These are phyloP conservation scores for Oryza punctata DNA, from an alignment of 176 grass and related monocot genomes.

Conservation along the genomic window DNA sequence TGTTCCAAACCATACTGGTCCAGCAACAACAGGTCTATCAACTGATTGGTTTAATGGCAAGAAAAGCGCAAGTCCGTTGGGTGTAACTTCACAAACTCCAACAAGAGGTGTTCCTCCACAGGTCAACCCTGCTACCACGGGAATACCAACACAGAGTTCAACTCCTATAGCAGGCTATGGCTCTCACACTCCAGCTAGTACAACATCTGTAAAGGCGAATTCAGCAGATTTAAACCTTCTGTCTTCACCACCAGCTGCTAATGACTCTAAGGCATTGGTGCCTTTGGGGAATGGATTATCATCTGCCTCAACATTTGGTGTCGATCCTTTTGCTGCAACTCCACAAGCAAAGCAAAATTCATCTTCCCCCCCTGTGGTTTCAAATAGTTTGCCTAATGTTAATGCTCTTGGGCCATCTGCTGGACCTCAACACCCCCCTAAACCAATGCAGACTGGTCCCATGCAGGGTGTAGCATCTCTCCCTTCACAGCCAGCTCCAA, in stretches of 20 bases:
- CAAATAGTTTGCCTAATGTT: constrained; percentile 44
- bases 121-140: constrained; percentile 49
- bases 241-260: constrained; percentile 52
- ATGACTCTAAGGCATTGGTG: constrained; percentile 62
- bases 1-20: constrained; percentile 47
- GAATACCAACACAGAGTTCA: constrained; percentile 45
- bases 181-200: constrained; percentile 32
- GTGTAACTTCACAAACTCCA: constrained; percentile 57
- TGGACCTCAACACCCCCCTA: constrained; percentile 54
- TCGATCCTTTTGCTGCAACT: constrained; percentile 47
- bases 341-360: constrained; percentile 53
- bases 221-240: constrained; percentile 38
- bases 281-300: constrained; percentile 65
- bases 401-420: constrained; percentile 38
- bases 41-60: constrained; percentile 90
- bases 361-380: constrained; percentile 42
- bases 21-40: constrained; percentile 55
- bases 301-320: constrained; percentile 60
- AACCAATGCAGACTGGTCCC: constrained; percentile 46
- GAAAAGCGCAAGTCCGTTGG: constrained; percentile 54
- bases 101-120: constrained; percentile 48
- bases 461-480: constrained; percentile 39
- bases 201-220: constrained; percentile 26
- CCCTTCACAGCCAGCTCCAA: constrained; percentile 47
- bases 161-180: constrained; percentile 37